These are phyloP conservation scores for Posidonia australis DNA, from an alignment of 106 monocot species.

Conservation along the genomic window DNA sequence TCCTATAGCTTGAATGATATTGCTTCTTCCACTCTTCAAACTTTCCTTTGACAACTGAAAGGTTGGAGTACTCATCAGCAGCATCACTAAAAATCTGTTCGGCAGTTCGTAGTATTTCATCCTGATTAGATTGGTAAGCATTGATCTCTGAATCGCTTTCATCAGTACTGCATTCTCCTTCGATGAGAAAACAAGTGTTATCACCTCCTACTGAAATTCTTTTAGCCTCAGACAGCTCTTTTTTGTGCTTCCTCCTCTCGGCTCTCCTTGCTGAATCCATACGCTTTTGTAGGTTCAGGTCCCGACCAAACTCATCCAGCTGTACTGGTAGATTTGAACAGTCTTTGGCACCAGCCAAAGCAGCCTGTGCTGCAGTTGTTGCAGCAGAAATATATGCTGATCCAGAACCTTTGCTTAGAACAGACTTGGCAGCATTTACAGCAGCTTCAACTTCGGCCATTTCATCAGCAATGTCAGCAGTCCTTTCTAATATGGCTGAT, in stretches of 20 bases:
- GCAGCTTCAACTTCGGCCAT: conserved; percentile 48
- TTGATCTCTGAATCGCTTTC: conserved; percentile 67
- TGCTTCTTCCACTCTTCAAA: conserved; percentile 71
- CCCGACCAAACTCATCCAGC: conserved; percentile 88
- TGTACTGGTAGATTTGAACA: conserved; percentile 45
- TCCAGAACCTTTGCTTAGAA: conserved; percentile 52
- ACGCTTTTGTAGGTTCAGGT: conserved; percentile 55
- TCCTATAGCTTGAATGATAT: conserved; percentile 49
- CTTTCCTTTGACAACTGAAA: conserved; percentile 64
- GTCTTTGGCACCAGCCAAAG: conserved; percentile 46
- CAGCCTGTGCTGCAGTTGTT: conserved; percentile 56
- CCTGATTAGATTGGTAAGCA: conserved; percentile 57
- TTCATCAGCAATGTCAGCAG: conserved; percentile 51
- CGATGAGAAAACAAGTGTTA: conserved; percentile 21
- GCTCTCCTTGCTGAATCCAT: conserved; percentile 55
- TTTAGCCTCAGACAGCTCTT: conserved; percentile 39
- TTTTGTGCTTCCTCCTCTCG: conserved; percentile 49
- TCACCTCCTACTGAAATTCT: conserved; percentile 25
- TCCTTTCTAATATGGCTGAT: conserved; percentile 38
- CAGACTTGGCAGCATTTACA: conserved; percentile 56
- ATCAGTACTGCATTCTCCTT: conserved; percentile 70
- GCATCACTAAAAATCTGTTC: conserved; percentile 82
- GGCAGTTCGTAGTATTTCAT: conserved; percentile 73
- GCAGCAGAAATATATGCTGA: conserved; percentile 47
- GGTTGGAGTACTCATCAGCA: conserved; percentile 72